phyloP scores from a whole-genome alignment of 2,329 filamentous ascomycete species.

The Paraphaeosphaeria minitans region DNA sequence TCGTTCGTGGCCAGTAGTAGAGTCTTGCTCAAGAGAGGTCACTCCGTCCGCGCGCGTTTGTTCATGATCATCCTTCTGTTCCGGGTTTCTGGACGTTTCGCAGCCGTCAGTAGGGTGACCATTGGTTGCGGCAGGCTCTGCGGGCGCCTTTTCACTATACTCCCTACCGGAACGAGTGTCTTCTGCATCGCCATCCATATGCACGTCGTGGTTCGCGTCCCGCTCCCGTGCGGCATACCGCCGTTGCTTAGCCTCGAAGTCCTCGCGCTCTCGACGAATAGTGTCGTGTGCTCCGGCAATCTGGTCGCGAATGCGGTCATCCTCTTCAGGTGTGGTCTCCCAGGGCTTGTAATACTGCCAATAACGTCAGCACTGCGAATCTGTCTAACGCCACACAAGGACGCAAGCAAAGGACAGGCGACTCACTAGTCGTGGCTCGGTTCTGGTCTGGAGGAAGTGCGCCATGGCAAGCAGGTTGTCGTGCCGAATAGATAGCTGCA shows the following conservation, averaged over 20 bases:
- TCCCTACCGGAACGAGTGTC: slow-evolving; percentile 31
- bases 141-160: slow-evolving; percentile 27
- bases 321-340: slow-evolving; percentile 71
- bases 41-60: slow-evolving; percentile 24
- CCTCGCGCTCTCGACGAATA: slow-evolving; percentile 68
- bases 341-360: slow-evolving; percentile 83
- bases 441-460: slow-evolving; percentile 72
- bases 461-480: slow-evolving; percentile 73
- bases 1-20: slow-evolving; percentile 34
- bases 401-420: not conserved
- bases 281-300: slow-evolving; percentile 66
- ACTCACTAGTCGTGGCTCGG: slow-evolving; percentile 76
- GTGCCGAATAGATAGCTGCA: slow-evolving; percentile 76
- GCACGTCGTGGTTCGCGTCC: slow-evolving; percentile 16
- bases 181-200: slow-evolving; percentile 22
- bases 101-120: slow-evolving; percentile 31
- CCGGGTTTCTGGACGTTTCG: slow-evolving; percentile 27
- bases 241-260: slow-evolving; percentile 59
- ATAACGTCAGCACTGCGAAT: slow-evolving; percentile 30
- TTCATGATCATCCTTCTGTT: slow-evolving; percentile 33
- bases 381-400: not conserved
- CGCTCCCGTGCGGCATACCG: slow-evolving; percentile 31
- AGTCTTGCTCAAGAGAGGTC: slow-evolving; percentile 26
- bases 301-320: slow-evolving; percentile 73
- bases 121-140: slow-evolving; percentile 26